A percentile compares a stretch with the other conserved stretches of the same genome.
Evolutionary conservation across 2,329 filamentous ascomycete genomes (phyloP).

Genomic region (Colletotrichum tabaci): DNA sequence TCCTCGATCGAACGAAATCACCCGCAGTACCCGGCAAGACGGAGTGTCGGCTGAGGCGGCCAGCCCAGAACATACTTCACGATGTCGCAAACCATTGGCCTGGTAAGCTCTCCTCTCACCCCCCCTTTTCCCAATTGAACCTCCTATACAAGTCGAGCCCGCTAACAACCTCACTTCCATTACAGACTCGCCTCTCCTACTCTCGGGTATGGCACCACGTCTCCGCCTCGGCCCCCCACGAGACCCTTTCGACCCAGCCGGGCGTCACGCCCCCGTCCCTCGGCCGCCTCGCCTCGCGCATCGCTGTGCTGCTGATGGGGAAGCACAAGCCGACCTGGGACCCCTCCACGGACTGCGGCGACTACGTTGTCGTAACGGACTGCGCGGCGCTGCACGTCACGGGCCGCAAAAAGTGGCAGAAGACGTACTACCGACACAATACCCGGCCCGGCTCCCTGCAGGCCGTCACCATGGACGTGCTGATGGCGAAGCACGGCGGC

Average conservation of each 20-base stretch:
- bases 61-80: slow-evolving; percentile 47
- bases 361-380: slow-evolving; percentile 96
- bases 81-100: slow-evolving; percentile 86
- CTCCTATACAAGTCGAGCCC: not conserved
- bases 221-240: slow-evolving; percentile 79
- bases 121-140: slow-evolving; percentile 16
- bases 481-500: slow-evolving; percentile 95
- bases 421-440: slow-evolving; percentile 95
- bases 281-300: slow-evolving; percentile 88
- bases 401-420: slow-evolving; percentile 93
- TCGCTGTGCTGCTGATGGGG: slow-evolving; percentile 92
- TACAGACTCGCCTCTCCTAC: slow-evolving; percentile 94
- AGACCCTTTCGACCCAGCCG: slow-evolving; percentile 70
- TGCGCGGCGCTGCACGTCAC: slow-evolving; percentile 90
- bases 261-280: slow-evolving; percentile 81
- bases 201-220: slow-evolving; percentile 93
- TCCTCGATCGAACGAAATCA: not conserved
- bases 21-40: not conserved
- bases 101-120: slow-evolving; percentile 65
- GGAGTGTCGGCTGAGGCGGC: slow-evolving; percentile 28
- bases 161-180: not conserved
- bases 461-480: slow-evolving; percentile 91
- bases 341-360: slow-evolving; percentile 97
- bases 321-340: slow-evolving; percentile 99
- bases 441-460: slow-evolving; percentile 90